These are phyloP conservation scores for Erysimum cheiranthoides DNA, from an alignment of 345 rosid species.

Conservation along the genomic window DNA sequence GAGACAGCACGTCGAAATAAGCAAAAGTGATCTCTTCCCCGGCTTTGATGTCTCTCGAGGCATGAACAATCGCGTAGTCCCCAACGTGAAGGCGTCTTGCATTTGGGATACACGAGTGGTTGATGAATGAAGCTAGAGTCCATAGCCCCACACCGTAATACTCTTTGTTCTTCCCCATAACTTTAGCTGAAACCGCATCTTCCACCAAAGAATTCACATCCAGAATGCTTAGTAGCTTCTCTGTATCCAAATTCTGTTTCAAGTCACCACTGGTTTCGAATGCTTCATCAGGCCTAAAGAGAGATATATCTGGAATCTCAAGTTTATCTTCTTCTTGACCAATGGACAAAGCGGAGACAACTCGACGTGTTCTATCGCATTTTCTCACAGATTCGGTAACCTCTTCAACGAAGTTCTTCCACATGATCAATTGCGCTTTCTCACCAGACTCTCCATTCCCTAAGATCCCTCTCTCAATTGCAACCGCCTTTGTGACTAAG, in stretches of 20 bases:
- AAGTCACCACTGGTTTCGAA: conserved; percentile 10
- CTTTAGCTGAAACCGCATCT: conserved; percentile 73
- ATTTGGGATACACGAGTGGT: conserved; percentile 83
- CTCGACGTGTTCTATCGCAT: conserved; percentile 51
- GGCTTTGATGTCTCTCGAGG: conserved; percentile 76
- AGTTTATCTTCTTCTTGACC: conserved; percentile 66
- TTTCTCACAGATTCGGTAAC: conserved; percentile 54
- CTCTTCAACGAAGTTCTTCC: conserved; percentile 74
- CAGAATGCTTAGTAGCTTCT: conserved; percentile 64
- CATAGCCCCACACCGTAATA: conserved; percentile 83
- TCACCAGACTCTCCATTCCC: conserved; percentile 57
- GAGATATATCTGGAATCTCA: conserved; percentile 60
- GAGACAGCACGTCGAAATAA: conserved; percentile 66
- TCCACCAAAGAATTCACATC: conserved; percentile 93
- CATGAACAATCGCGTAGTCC: conserved; percentile 64
- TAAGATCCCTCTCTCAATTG: conserved; percentile 78
- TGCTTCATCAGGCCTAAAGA: conserved; percentile 63
- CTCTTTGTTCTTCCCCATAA: conserved; percentile 78
- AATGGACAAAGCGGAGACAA: conserved; percentile 58
- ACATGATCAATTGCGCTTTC: conserved; percentile 76
- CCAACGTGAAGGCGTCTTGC: conserved; percentile 82
- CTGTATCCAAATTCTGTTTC: conserved; percentile 48
- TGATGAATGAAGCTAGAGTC: conserved; percentile 75
- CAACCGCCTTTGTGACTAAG: conserved; percentile 73
- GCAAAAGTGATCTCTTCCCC: conserved; percentile 84